Percentiles rank a stretch among this genome's conserved stretches.
phyloP scores from a whole-genome alignment of 1,139 yeast species.

The Scheffersomyces insectosa region DNA sequence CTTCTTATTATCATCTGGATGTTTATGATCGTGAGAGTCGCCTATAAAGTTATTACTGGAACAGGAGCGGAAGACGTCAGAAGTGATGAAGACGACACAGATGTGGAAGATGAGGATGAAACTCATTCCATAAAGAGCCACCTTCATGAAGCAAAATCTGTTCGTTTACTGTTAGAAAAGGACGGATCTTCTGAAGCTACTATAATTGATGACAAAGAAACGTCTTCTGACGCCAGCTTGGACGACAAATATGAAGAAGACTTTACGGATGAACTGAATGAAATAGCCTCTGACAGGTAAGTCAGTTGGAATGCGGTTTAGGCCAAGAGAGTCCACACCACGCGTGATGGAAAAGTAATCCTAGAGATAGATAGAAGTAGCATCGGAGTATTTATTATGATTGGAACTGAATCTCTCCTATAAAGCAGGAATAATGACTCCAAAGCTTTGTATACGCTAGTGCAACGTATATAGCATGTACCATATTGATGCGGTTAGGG shows the following conservation, averaged over 20 bases:
- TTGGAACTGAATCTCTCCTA: too few species aligned
- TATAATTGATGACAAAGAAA: neutral
- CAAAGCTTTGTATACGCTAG: too few species aligned
- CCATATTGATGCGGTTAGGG: too few species aligned
- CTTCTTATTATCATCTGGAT: conserved; percentile 71
- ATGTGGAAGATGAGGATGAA: conserved; percentile 22
- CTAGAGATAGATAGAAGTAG: too few species aligned
- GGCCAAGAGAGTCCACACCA: too few species aligned
- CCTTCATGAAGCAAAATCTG: neutral
- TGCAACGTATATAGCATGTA: too few species aligned
- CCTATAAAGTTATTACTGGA: conserved; percentile 68
- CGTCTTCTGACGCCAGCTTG: neutral
- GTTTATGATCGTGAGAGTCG: conserved; percentile 69
- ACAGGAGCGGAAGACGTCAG: conserved; percentile 80
- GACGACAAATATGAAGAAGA: neutral
- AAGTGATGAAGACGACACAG: conserved; percentile 64
- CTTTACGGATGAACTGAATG: neutral
- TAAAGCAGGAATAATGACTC: too few species aligned
- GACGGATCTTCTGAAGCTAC: neutral
- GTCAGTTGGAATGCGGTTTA: too few species aligned
- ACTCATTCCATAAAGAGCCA: neutral
- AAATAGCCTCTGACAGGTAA: too few species aligned
- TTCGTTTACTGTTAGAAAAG: neutral
- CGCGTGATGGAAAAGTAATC: too few species aligned
- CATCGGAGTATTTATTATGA: too few species aligned